Percentiles rank a stretch among this genome's conserved stretches.
These are phyloP conservation scores for Diplodia mutila DNA, from an alignment of 2,329 filamentous ascomycete species.

Conservation along the genomic window DNA sequence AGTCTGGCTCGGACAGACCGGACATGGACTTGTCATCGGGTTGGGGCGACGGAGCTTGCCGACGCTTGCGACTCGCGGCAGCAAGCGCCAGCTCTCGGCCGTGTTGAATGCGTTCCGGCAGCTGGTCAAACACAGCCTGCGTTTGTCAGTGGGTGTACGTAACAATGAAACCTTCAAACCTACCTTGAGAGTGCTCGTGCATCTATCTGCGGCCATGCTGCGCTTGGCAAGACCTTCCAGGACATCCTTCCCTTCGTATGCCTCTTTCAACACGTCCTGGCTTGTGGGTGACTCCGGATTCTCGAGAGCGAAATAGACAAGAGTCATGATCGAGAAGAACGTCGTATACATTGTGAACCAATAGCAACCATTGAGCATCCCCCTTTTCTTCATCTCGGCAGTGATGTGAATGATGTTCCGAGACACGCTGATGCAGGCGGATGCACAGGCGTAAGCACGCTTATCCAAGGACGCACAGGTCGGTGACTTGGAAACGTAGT, in stretches of 20 bases:
- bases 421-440: constrained; percentile 67
- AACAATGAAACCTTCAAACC: constrained; percentile 37
- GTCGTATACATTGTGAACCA: constrained; percentile 88
- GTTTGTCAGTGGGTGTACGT: constrained; percentile 13
- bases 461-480: constrained; percentile 65
- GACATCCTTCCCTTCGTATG: constrained; percentile 80
- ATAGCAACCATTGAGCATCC: constrained; percentile 77
- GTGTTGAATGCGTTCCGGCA: constrained; percentile 72
- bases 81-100: constrained; percentile 31
- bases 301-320: constrained; percentile 79
- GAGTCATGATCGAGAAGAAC: constrained; percentile 78
- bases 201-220: constrained; percentile 87
- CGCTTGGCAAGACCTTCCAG: constrained; percentile 77
- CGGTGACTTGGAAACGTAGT: constrained; percentile 71
- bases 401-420: constrained; percentile 80
- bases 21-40: constrained; percentile 21
- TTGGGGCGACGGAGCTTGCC: constrained; percentile 42
- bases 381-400: constrained; percentile 74
- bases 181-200: constrained; percentile 77
- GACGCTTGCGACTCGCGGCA: constrained; percentile 41
- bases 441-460: constrained; percentile 75
- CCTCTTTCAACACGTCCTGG: constrained; percentile 82
- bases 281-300: constrained; percentile 76
- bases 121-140: constrained; percentile 79
- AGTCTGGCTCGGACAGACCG: constrained; percentile 22